These are phyloP conservation scores for Pseudogymnoascus sp. DNA, from an alignment of 2,329 filamentous ascomycete genomes.

Conservation along the genomic window DNA sequence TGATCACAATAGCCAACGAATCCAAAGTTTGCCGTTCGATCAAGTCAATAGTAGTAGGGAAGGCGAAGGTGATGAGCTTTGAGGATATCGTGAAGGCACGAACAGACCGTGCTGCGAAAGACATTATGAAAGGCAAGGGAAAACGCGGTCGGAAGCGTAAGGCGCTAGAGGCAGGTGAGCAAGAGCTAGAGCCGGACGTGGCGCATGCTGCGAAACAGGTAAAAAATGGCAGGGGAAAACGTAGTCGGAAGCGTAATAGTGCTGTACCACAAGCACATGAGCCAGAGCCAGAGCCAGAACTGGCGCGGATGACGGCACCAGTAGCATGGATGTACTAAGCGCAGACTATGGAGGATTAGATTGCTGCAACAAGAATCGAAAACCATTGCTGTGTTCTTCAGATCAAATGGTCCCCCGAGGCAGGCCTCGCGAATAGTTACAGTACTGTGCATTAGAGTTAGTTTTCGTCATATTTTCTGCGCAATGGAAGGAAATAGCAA, in stretches of 20 bases:
- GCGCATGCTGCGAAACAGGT: constrained; percentile 14
- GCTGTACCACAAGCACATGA: constrained; percentile 10
- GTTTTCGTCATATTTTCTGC: too few species aligned
- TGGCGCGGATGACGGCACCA: too few species aligned
- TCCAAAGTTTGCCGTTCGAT: constrained; percentile 17
- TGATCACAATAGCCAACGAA: constrained; percentile 18
- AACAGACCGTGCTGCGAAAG: constrained; percentile 16
- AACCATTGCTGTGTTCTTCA: too few species aligned
- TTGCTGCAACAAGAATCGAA: too few species aligned
- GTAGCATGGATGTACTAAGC: too few species aligned
- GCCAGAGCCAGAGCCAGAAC: too few species aligned
- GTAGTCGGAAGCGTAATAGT: constrained; percentile 17
- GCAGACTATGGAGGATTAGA: too few species aligned
- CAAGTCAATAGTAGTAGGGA: constrained; percentile 14
- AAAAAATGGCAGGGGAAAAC: constrained; percentile 15
- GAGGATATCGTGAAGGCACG: constrained; percentile 23
- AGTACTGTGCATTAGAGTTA: too few species aligned
- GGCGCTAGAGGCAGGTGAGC: constrained; percentile 9
- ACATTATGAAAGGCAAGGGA: constrained; percentile 13
- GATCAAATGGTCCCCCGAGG: too few species aligned
- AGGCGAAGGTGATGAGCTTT: constrained; percentile 27
- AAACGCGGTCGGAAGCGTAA: constrained; percentile 18
- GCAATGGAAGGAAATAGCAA: too few species aligned
- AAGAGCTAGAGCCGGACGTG: not conserved
- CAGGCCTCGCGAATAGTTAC: too few species aligned